Base-by-base conservation (phyloP, 1,284 basidiomycete species). In the Austroboletus novae-zelandiae region DNA sequence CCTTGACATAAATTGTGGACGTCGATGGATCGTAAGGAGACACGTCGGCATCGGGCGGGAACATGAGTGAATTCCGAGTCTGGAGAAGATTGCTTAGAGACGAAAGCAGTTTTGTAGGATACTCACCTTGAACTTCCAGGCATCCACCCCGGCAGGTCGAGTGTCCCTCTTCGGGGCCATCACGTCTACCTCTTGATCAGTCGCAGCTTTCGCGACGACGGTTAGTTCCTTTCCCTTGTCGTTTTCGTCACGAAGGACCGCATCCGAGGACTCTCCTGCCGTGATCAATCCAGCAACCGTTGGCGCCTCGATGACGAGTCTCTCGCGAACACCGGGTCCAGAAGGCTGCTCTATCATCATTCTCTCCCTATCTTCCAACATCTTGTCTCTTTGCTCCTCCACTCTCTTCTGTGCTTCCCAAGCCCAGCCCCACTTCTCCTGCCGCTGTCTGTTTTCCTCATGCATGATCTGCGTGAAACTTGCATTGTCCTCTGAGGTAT, bases 401-500 rank as follows among this genome's bases (percentile, higher is more conserved):
- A 92, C 91, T 59, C 81, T 75, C 63, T 73, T 77, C 74, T 97
- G 91, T 9, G 91, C 92, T 34, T 92, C 87, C 84, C 88, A 98
- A 9, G 94, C 94, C 94, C 94, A 97, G 0, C 73, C 80, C 74
- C 85, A 91, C 65, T 74, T 81, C 63, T 91, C 88, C 62, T 83
- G 84, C 53, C 93, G 79, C 61, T 78, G 75, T 65, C 74, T 71
- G 66, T 98, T 98, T 75, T 97, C 94, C 52, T 88, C 84, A 48
- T 94, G 84, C 48, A 98, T 71, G 53, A 97, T 94, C 55, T 91
- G 79, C 11, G 91, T 91, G 67, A 98, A 98, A 51, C 91, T 94
- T 4, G 94, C 86, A 67, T 98, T 98, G 68, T 98, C 94, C 67
- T 97, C 93, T 0, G 92, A 95, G 1, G 95, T 98, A 67, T 92